A percentile compares a stretch with the other conserved stretches of the same genome.
These are phyloP conservation scores for Hymenochaete sp. DNA, from an alignment of 1,284 basidiomycete genomes.

Conservation along the genomic window DNA sequence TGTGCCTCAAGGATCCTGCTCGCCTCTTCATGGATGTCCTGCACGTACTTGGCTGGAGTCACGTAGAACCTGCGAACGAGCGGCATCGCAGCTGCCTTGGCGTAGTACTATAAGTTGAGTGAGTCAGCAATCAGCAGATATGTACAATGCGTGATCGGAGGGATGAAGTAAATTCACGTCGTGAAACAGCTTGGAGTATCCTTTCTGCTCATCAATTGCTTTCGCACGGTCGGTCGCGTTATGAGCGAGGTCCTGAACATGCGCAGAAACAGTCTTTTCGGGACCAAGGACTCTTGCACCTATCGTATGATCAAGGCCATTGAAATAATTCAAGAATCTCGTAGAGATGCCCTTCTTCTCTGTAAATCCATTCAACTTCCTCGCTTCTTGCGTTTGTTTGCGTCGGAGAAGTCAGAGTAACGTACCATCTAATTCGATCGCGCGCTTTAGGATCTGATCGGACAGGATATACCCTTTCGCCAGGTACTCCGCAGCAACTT, in stretches of 20 bases:
- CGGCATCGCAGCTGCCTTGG: constrained; percentile 63
- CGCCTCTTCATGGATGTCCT: constrained; percentile 85
- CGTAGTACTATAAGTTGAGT: constrained; percentile 59
- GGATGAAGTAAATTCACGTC: constrained; percentile 39
- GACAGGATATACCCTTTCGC: constrained; percentile 78
- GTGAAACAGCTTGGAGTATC: constrained; percentile 57
- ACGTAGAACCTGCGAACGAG: constrained; percentile 72
- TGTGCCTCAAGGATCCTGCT: constrained; percentile 61
- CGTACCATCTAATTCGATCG: constrained; percentile 83
- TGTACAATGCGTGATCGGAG: neutral
- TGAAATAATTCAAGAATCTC: constrained; percentile 74
- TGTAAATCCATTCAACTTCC: constrained; percentile 27
- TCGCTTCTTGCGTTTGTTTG: neutral
- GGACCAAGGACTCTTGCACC: constrained; percentile 63
- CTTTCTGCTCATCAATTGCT: constrained; percentile 74
- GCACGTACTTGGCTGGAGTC: constrained; percentile 67
- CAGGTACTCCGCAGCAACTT: constrained; percentile 84
- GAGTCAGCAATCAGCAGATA: constrained; percentile 9
- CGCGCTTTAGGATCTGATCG: constrained; percentile 71
- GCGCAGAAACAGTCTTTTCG: constrained; percentile 66
- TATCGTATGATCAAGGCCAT: constrained; percentile 57
- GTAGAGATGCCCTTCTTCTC: constrained; percentile 82
- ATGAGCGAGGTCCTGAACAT: constrained; percentile 55
- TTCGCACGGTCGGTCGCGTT: constrained; percentile 58
- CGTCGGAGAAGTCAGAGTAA: constrained; percentile 10